Conservation (phyloP, 108 stramenopile genomes). For the Skeletonema menzelii region DNA sequence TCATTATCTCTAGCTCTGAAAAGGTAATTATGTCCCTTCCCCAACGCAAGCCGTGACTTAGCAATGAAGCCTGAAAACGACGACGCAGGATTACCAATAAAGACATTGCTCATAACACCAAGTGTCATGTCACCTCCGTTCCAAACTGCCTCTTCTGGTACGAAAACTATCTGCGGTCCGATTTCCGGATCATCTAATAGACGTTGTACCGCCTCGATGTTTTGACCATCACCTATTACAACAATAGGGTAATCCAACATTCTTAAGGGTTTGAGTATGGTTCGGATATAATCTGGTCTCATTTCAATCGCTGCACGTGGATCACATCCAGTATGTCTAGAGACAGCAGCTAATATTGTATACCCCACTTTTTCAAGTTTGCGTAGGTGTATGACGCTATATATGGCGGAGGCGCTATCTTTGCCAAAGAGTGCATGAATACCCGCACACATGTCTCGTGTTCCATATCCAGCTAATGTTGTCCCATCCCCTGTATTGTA, state of each 20-base stretch:
- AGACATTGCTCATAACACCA: constrained; percentile 26
- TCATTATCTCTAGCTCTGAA: constrained; percentile 14
- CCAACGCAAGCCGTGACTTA: constrained; percentile 40
- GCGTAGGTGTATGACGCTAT: constrained; percentile 11
- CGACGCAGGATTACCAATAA: constrained; percentile 42
- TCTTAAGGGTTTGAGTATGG: constrained; percentile 26
- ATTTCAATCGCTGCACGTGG: constrained; percentile 43
- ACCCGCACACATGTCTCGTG: constrained; percentile 3
- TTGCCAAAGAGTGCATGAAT: constrained; percentile 16
- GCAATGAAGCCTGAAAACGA: constrained; percentile 44
- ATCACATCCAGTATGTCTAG: constrained; percentile 31
- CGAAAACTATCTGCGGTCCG: constrained; percentile 25
- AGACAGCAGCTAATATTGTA: neutral
- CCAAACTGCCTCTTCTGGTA: constrained; percentile 30
- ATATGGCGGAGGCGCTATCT: constrained; percentile 3
- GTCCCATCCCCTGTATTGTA: constrained; percentile 34
- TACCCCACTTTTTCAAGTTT: constrained; percentile 5
- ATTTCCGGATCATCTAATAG: constrained; percentile 31
- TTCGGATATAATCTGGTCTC: constrained; percentile 40
- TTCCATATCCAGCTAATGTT: neutral
- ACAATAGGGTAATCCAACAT: constrained; percentile 37
- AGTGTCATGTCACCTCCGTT: constrained; percentile 36
- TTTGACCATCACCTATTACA: constrained; percentile 28
- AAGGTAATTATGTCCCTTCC: constrained; percentile 27
- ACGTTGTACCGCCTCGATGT: constrained; percentile 9